Evolutionary conservation across 2,329 filamentous ascomycete species (phyloP).

Genomic region (Claviceps sp.): DNA sequence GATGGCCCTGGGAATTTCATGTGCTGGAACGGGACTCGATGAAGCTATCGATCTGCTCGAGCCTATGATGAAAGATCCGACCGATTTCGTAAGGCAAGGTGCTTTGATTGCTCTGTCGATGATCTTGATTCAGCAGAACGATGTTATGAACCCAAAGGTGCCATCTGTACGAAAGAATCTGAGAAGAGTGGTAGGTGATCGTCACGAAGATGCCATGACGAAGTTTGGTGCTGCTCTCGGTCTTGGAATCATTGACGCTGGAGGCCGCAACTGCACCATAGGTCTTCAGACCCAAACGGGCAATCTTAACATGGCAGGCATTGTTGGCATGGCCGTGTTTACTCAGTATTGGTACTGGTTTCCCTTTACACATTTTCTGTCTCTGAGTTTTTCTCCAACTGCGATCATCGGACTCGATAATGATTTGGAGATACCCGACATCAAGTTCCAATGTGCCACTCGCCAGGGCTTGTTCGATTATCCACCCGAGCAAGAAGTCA

Average conservation of each 20-base stretch:
- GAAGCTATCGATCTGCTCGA: constrained; percentile 94
- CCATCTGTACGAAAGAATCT: constrained; percentile 81
- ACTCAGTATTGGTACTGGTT: constrained; percentile 99
- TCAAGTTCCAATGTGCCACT: constrained; percentile 93
- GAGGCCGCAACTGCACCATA: constrained; percentile 96
- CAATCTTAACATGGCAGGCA: constrained; percentile 96
- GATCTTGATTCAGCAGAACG: constrained; percentile 99
- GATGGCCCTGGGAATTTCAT: constrained; percentile 97
- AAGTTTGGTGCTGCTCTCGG: constrained; percentile 94
- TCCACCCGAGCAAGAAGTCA: constrained; percentile 89
- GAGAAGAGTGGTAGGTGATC: constrained; percentile 84
- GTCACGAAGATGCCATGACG: constrained; percentile 98
- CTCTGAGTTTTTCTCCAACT: constrained; percentile 90
- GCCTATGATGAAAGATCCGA: constrained; percentile 98
- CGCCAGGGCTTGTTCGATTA: constrained; percentile 95
- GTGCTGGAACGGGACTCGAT: constrained; percentile 86
- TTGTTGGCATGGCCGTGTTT: constrained; percentile 96
- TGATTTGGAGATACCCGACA: constrained; percentile 81
- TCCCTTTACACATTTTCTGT: constrained; percentile 94
- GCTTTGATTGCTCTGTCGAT: constrained; percentile 88
- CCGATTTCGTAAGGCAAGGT: constrained; percentile 94
- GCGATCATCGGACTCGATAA: constrained; percentile 91
- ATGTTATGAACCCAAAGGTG: constrained; percentile 96
- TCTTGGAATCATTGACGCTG: constrained; percentile 93
- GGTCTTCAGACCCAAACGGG: constrained; percentile 95